Evolutionary conservation across 805 yeast genomes (phyloP).

Genomic region (Saccharomycopsis lassenensis): DNA sequence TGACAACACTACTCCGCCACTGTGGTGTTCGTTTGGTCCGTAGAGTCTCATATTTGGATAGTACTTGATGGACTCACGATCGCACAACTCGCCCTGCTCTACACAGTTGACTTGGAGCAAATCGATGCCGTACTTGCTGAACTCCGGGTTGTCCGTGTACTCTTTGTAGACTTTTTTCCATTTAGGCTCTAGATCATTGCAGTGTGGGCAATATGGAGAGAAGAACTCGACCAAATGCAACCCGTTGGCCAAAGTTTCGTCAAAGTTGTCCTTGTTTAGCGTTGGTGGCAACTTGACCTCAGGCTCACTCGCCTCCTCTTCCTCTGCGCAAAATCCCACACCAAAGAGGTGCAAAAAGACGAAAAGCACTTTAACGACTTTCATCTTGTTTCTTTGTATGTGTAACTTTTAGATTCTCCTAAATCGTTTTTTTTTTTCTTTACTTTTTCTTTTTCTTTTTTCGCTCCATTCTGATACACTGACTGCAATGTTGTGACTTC

Average conservation of each 20-base stretch:
- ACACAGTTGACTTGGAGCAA: slow-evolving; percentile 81
- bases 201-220: slow-evolving; percentile 85
- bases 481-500: too few species aligned
- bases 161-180: slow-evolving; percentile 62
- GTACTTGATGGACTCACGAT: slow-evolving; percentile 44
- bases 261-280: slow-evolving; percentile 41
- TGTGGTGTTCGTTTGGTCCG: slow-evolving; percentile 38
- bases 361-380: too few species aligned
- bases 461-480: too few species aligned
- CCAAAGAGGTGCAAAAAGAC: slow-evolving; percentile 3
- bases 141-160: slow-evolving; percentile 35
- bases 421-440: too few species aligned
- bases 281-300: slow-evolving; percentile 34
- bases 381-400: too few species aligned
- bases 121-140: slow-evolving; percentile 34
- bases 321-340: neutral
- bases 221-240: slow-evolving; percentile 76
- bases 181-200: slow-evolving; percentile 64
- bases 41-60: slow-evolving; percentile 69
- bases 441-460: too few species aligned
- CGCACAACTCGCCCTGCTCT: slow-evolving; percentile 78
- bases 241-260: slow-evolving; percentile 36
- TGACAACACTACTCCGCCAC: slow-evolving; percentile 27
- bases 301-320: neutral
- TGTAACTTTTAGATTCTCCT: too few species aligned